Base-by-base conservation (phyloP, 257 asterid genomes). In the Plantago major region DNA sequence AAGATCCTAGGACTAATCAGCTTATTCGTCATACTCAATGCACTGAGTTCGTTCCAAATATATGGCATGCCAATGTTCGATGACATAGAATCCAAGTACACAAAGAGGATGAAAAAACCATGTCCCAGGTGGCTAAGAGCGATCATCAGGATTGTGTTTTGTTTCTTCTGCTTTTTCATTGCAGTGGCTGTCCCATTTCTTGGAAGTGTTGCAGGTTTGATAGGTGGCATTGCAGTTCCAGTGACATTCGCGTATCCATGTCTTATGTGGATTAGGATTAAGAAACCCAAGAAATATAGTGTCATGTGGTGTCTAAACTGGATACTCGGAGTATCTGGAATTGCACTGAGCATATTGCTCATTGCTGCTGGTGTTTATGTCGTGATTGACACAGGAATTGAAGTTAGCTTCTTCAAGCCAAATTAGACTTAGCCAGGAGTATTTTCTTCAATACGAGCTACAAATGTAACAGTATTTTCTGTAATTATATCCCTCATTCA, bases 1-100 rank as follows among this genome's bases (percentile, higher is more conserved):
- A 18, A 75, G 0, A 63, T 91, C 0, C 63, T 82, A 3, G 87
- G 81, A 0, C 22, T 88, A 0, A 75, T 86, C 55, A 76, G 95
- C 57, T 49, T 73, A 13, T 71, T 79, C 15, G 98, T 91, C 11
- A 79, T 91, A 15, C 28, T 82, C 0, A 91, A 91, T 11, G 94
- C 93, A 0, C 17, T 88, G 2, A 76, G 95, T 79, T 86, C 98
- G 0, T 91, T 91, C 79, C 96, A 91, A 67, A 50, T 91, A 38
- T 91, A 91, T 44, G 95, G 86, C 4, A 91, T 91, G 98, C 96
- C 95, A 0, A 78, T 76, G 81, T 91, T 76, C 12, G 98, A 91
- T 5, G 79, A 64, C 46, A 81, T 84, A 78, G 98, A 91, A 55
- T 91, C 98, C 1, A 45, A 49, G 0, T 84, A 71, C 84, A 86